Percentiles rank a stretch among this genome's conserved stretches.
Conservation (phyloP, 495 filamentous ascomycete genomes). For the Aspergillus nidulans region DNA sequence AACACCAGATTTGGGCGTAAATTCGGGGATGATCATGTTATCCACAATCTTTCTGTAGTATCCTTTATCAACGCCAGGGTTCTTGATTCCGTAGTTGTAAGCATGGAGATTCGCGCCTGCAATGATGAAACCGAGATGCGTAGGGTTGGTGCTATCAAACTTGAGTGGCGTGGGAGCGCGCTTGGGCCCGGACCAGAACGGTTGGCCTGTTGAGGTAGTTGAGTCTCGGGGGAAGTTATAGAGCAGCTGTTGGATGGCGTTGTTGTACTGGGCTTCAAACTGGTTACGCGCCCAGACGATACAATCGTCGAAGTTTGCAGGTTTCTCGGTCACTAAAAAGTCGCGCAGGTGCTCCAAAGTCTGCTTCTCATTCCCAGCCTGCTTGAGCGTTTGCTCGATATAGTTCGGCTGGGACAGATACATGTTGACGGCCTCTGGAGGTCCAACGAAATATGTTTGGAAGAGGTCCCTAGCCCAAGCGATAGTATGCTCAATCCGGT, state of each 20-base stretch:
- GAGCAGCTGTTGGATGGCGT: conserved; percentile 91
- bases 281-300: conserved; percentile 88
- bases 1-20: conserved; percentile 83
- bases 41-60: conserved; percentile 76
- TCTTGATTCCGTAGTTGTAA: conserved; percentile 95
- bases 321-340: conserved; percentile 89
- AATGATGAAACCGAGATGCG: conserved; percentile 81
- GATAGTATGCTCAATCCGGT: conserved; percentile 98
- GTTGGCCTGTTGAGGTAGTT: conserved; percentile 77
- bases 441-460: conserved; percentile 87
- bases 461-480: conserved; percentile 97
- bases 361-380: conserved; percentile 93
- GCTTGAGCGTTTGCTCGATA: conserved; percentile 82
- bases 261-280: conserved; percentile 96
- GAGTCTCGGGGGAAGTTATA: conserved; percentile 98
- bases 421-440: conserved; percentile 90
- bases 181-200: conserved; percentile 99
- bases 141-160: conserved; percentile 78
- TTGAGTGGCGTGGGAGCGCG: conserved; percentile 88
- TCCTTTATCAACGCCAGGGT: conserved; percentile 58
- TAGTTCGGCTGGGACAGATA: conserved; percentile 92
- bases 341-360: conserved; percentile 87
- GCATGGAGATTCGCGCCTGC: conserved; percentile 90
- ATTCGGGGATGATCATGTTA: conserved; percentile 95
- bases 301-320: conserved; percentile 90